phyloP scores from a whole-genome alignment of 345 rosid genomes.

The Capsella bursapastoris region DNA sequence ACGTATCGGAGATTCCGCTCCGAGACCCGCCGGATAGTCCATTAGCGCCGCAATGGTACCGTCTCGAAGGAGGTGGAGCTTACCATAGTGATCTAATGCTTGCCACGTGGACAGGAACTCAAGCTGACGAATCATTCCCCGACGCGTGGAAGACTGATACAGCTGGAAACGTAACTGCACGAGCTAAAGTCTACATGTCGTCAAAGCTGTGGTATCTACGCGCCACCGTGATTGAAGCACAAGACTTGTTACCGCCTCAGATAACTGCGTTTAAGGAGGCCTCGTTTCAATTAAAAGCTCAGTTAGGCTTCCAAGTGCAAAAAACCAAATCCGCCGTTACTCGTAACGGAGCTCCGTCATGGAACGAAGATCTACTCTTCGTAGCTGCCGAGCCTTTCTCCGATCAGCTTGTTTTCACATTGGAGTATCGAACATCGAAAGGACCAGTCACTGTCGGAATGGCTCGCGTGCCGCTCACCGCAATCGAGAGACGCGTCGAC shows the following conservation, averaged over 20 bases:
- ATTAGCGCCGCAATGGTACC: conserved; percentile 92
- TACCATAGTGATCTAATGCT: conserved; percentile 78
- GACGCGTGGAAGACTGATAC: conserved; percentile 93
- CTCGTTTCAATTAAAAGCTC: conserved; percentile 69
- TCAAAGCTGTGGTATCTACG: conserved; percentile 90
- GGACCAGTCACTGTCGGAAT: conserved; percentile 58
- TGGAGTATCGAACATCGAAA: conserved; percentile 68
- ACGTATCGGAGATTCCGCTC: conserved; percentile 73
- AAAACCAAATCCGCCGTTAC: conserved; percentile 65
- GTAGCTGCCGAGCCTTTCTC: conserved; percentile 79
- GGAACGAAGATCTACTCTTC: conserved; percentile 86
- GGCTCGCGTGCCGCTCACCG: conserved; percentile 51
- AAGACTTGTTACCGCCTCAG: conserved; percentile 57
- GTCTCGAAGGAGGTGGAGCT: conserved; percentile 77
- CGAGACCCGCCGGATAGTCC: conserved; percentile 98
- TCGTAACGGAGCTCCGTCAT: conserved; percentile 68
- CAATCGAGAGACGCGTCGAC: conserved; percentile 85
- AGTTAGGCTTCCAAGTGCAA: conserved; percentile 72
- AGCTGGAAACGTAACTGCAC: conserved; percentile 61
- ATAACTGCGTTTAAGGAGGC: conserved; percentile 56
- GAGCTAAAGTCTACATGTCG: conserved; percentile 83
- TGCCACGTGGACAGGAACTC: conserved; percentile 95
- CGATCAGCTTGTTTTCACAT: conserved; percentile 55
- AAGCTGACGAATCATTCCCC: conserved; percentile 90
- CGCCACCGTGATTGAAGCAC: conserved; percentile 76